Percentiles rank a stretch among this genome's conserved stretches.
Evolutionary conservation across 768 basidiomycete genomes (phyloP).

Genomic region (Ramaria sp.): DNA sequence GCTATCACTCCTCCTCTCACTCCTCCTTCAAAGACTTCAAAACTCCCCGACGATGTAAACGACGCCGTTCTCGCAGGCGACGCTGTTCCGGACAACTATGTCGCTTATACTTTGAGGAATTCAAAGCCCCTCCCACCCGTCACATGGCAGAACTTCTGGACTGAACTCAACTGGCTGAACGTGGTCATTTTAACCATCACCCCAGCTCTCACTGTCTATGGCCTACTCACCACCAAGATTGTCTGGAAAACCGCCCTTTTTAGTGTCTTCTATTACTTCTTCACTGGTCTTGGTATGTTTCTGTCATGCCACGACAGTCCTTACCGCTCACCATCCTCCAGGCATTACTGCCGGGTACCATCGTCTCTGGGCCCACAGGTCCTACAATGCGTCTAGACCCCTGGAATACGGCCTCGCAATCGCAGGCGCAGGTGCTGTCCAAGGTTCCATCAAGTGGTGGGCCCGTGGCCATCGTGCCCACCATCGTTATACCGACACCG

Average conservation of each 20-base stretch:
- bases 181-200: conserved; percentile 61
- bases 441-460: conserved; percentile 99
- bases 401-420: conserved; percentile 79
- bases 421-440: conserved; percentile 83
- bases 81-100: conserved; percentile 75
- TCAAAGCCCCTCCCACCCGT: conserved; percentile 61
- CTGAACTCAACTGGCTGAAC: conserved; percentile 70
- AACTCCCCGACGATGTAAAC: neutral
- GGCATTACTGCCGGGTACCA: conserved; percentile 92
- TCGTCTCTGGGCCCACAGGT: conserved; percentile 92
- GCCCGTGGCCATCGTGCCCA: conserved; percentile 94
- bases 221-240: conserved; percentile 50
- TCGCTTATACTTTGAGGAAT: conserved; percentile 59
- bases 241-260: conserved; percentile 68
- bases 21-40: conserved; percentile 9
- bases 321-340: conserved; percentile 13
- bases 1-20: conserved; percentile 16
- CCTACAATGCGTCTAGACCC: conserved; percentile 83
- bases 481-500: conserved; percentile 94
- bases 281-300: conserved; percentile 69
- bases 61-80: conserved; percentile 32
- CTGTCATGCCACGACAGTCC: conserved; percentile 23
- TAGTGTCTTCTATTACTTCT: conserved; percentile 57
- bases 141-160: conserved; percentile 42
- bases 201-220: conserved; percentile 65